phyloP scores from a whole-genome alignment of 768 basidiomycete genomes.

The Cyathus striatus region DNA sequence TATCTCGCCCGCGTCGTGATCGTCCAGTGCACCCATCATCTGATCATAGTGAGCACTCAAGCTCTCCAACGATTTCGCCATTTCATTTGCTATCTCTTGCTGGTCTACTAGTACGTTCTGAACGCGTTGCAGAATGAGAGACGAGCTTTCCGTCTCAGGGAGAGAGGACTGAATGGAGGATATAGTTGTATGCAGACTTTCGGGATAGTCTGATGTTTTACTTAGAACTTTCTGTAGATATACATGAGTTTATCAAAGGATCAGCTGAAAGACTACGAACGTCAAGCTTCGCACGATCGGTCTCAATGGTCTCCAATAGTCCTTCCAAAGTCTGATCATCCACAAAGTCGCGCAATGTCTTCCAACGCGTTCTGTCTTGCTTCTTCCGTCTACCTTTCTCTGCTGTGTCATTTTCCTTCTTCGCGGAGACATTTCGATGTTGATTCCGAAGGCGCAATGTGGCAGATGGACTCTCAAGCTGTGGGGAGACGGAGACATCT shows the following conservation, averaged over 20 bases:
- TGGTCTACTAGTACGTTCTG: conserved; percentile 48
- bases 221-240: conserved; percentile 51
- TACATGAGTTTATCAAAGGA: neutral
- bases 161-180: conserved; percentile 48
- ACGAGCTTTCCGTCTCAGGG: conserved; percentile 20
- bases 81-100: conserved; percentile 50
- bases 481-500: conserved; percentile 15
- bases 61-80: conserved; percentile 72
- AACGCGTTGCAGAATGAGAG: conserved; percentile 27
- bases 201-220: conserved; percentile 63
- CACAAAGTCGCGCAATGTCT: conserved; percentile 80
- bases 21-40: conserved; percentile 64
- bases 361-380: conserved; percentile 61
- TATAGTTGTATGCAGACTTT: conserved; percentile 53
- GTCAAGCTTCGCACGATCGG: conserved; percentile 61
- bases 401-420: conserved; percentile 5
- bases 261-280: conserved; percentile 31
- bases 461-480: conserved; percentile 24
- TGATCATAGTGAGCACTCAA: conserved; percentile 73
- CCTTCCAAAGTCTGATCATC: conserved; percentile 81
- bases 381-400: too few species aligned
- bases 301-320: conserved; percentile 66
- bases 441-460: conserved; percentile 18
- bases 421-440: neutral
- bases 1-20: conserved; percentile 62